phyloP scores from a whole-genome alignment of 2,329 filamentous ascomycete species.

The Botrytis hyacinthi region DNA sequence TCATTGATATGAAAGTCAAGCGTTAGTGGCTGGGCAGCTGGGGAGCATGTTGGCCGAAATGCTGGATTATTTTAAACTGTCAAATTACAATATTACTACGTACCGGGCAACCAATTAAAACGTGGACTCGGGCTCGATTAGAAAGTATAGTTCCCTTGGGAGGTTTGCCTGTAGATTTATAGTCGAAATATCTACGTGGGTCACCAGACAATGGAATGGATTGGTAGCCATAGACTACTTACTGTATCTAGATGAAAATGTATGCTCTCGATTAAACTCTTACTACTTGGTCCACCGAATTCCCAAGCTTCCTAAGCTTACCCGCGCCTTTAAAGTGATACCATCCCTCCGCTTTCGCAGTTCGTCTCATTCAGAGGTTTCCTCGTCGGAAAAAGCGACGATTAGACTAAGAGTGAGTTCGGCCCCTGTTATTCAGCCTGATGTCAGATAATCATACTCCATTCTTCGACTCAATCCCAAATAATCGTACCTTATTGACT shows the following conservation, averaged over 20 bases:
- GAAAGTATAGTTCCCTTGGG: neutral
- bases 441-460: neutral
- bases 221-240: neutral
- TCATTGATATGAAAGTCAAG: neutral
- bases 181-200: neutral
- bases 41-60: neutral
- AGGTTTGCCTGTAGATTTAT: neutral
- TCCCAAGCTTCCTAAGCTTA: neutral
- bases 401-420: too few relatives aligned
- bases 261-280: neutral
- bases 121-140: neutral
- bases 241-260: neutral
- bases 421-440: neutral
- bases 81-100: neutral
- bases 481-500: neutral
- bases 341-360: neutral
- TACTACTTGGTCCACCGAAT: neutral
- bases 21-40: too few relatives aligned
- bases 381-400: too few relatives aligned
- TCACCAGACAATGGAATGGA: neutral
- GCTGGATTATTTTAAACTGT: neutral
- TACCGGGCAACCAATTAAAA: neutral
- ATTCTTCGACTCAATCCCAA: rapidly evolving
- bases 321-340: neutral
- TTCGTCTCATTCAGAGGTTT: too few relatives aligned